phyloP scores from a whole-genome alignment of 1,139 yeast species.

The Yamadazyma epiphylla region DNA sequence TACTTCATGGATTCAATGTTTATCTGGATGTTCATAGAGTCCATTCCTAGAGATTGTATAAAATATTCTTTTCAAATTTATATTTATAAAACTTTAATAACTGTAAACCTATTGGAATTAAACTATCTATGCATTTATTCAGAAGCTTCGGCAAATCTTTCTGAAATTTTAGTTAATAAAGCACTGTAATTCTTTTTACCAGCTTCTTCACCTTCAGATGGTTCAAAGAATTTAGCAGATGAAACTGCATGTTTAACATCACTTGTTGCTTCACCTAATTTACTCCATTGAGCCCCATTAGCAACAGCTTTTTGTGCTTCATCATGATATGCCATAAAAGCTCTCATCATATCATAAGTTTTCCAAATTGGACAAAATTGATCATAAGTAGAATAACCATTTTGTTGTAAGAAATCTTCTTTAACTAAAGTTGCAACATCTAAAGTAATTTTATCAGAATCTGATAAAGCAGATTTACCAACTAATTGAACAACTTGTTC shows the following conservation, averaged over 20 bases:
- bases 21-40: too few relatives aligned
- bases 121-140: conserved; percentile 46
- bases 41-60: too few relatives aligned
- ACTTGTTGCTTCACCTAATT: conserved; percentile 79
- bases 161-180: conserved; percentile 71
- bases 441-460: conserved; percentile 91
- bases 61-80: background rate
- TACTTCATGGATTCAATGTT: too few relatives aligned
- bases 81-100: background rate
- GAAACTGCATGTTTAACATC: conserved; percentile 93
- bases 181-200: conserved; percentile 73
- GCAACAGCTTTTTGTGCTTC: conserved; percentile 97
- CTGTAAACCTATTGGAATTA: conserved; percentile 1
- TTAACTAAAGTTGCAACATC: conserved; percentile 89
- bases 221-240: conserved; percentile 93
- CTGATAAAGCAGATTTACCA: conserved; percentile 96
- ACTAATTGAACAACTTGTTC: conserved; percentile 99
- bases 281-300: conserved; percentile 92
- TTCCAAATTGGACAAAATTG: conserved; percentile 99
- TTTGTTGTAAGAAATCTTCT: conserved; percentile 98
- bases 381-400: conserved; percentile 96
- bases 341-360: conserved; percentile 96
- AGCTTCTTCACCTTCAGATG: conserved; percentile 82
- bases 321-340: conserved; percentile 84
- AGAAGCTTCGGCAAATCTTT: conserved; percentile 91